A percentile compares a stretch with the other conserved stretches of the same genome.
phyloP scores from a whole-genome alignment of 331 rosid genomes.

The Ulmus americana region DNA sequence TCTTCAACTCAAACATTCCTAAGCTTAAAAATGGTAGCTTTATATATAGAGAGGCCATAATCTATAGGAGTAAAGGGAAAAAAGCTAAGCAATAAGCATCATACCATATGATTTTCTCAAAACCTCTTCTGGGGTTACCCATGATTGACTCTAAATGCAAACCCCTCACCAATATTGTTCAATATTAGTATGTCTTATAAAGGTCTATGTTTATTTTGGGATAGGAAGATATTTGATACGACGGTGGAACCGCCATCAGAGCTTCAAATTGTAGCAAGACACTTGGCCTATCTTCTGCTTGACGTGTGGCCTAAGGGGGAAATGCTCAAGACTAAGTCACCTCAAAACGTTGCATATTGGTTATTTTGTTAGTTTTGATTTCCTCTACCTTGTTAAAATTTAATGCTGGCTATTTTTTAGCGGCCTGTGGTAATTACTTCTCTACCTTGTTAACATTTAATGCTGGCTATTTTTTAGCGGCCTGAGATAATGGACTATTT shows the following conservation, averaged over 20 bases:
- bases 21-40: too few species aligned
- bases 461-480: too few species aligned
- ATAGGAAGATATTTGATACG: not conserved
- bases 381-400: too few species aligned
- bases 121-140: not conserved
- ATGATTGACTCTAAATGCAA: not conserved
- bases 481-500: too few species aligned
- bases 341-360: too few species aligned
- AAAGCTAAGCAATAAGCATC: not conserved
- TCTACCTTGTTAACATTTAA: too few species aligned
- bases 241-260: not conserved
- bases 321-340: too few species aligned
- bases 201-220: not conserved
- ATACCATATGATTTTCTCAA: not conserved
- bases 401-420: too few species aligned
- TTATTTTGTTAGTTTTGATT: too few species aligned
- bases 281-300: constrained; percentile 4
- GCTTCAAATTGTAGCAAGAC: not conserved
- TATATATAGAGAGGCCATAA: too few species aligned
- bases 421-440: too few species aligned
- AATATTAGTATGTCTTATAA: not conserved
- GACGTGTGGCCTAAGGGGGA: not conserved
- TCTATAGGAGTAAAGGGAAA: not conserved
- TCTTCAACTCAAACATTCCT: too few species aligned
- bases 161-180: not conserved